Evolutionary conservation across 2,329 filamentous ascomycete genomes (phyloP), one percentile per base, ranked within the genome.

Genomic region (Diaporthe sp.): DNA sequence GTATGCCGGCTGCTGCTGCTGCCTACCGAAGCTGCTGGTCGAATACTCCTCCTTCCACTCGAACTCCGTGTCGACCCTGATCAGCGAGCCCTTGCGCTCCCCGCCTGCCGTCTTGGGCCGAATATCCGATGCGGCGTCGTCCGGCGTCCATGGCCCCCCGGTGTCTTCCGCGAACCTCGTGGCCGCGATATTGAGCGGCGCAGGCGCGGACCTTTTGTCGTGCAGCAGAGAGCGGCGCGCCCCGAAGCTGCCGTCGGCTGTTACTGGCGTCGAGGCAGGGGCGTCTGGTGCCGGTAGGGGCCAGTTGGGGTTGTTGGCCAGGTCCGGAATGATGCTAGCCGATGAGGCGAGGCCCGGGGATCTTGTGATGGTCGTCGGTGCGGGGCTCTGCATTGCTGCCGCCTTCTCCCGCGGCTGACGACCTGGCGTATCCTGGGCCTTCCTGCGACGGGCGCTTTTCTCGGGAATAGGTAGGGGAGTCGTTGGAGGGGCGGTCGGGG

Each of bases 131-230:
- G 35, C 25, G 27, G 15, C 32, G 30, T 66, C 32, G 27, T 55
- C 65, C 8, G 61, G 61, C 19, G 74, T 72, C 69, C 68, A 72
- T 19, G 75, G 72, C 30, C 72, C 75, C 6, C 22, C 47, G n/a
- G 30, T 53, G 22, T 72, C 69, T 9, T 74, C 72, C 12, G 74
- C 72, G 27, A 72, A 70, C 56, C 35, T 68, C 10, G 75, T 68
- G 19, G 73, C 75, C 30, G 73, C 65, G 51, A 76, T 75, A 59
- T 73, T 75, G 37, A 76, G 63, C 32, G 75, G 75, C 42, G 75
- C 72, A 10, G 74, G 74, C 15, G 73, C 73, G 22, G 70, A 69
- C 17, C 75, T 51, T 53, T 71, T 75, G 35, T 65, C 55, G 15
- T 51, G 25, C n/a, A 44, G 72, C 17, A 53, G 65, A 5, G 65